Base-by-base conservation (phyloP, 177 flowering plant species). In the Vitis hybrid region DNA sequence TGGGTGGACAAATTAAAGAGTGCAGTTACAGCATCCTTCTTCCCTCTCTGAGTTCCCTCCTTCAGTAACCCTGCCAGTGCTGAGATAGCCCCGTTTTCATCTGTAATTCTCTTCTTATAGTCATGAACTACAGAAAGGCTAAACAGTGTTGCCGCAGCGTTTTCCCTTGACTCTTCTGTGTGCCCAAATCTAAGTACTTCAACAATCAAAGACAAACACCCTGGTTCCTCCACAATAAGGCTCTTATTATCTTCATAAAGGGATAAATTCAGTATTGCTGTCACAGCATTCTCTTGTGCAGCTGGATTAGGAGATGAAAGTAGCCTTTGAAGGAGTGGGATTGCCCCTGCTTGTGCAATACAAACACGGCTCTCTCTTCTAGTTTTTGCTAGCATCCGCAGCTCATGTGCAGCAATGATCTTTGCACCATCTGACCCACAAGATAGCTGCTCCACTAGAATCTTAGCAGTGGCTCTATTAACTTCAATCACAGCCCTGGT, bases 141-240 rank as follows among this genome's bases (percentile, higher is more conserved):
- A 73, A 96, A 96, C 70, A 96, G 79, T 3, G 98, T 88, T 0
- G 99, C 99, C 5, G 99, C 99, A 56, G 99, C 97, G 73, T 96
- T 96, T 77, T 92, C 99, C 74, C 90, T 82, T 23, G 96, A 93
- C 68, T 91, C 97, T 0, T 81, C 81, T 0, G 93, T 92, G 63
- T 74, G 75, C 52, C 99, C 99, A 61, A 73, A 74, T 66, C 84
- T 83, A 62, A 96, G 67, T 55, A 94, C 98, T 18, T 78, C 79
- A 50, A 92, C 94, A 26, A 96, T 87, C 0, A 90, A 81, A 30
- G 74, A 72, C 70, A 96, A 75, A 74, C 97, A 92, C 21, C 92
- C 97, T 52, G 78, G 80, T 66, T 87, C 95, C 32, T 89, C 91
- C 87, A 96, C 91, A 3, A 94, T 91, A 21, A 81, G 78, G 66